These are phyloP conservation scores for Entomophthora muscae DNA, from an alignment of 371 early-diverging fungal genomes.

Conservation along the genomic window DNA sequence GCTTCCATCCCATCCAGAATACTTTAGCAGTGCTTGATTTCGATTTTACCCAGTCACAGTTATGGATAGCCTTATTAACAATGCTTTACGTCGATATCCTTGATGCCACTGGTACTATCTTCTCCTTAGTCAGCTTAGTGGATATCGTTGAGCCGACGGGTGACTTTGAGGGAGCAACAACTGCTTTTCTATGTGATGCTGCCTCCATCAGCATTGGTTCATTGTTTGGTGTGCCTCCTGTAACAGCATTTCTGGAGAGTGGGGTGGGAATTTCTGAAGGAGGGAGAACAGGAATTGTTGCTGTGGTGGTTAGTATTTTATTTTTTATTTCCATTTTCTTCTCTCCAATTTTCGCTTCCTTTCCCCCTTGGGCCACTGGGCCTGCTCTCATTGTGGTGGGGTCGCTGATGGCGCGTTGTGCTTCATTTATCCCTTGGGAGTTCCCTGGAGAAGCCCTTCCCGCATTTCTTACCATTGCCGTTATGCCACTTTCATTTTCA, in stretches of 20 bases:
- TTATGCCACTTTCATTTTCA: constrained; percentile 55
- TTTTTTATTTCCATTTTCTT: constrained; percentile 63
- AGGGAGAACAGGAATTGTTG: constrained; percentile 55
- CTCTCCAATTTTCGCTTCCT: constrained; percentile 64
- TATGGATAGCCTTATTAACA: constrained; percentile 65
- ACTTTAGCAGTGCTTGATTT: constrained; percentile 44
- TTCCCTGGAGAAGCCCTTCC: constrained; percentile 58
- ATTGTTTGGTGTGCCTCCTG: constrained; percentile 49
- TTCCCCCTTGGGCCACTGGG: constrained; percentile 70
- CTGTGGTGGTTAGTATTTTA: constrained; percentile 36
- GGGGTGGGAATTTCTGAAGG: constrained; percentile 69
- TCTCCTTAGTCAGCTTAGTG: constrained; percentile 62
- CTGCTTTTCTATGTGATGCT: constrained; percentile 56
- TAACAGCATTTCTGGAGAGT: constrained; percentile 60
- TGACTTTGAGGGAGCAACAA: constrained; percentile 53
- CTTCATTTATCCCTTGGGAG: constrained; percentile 53
- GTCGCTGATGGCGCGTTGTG: constrained; percentile 51
- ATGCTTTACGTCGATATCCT: constrained; percentile 65
- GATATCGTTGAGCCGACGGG: constrained; percentile 53
- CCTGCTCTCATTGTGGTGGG: constrained; percentile 64
- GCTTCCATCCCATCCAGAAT: constrained; percentile 33
- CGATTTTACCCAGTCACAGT: constrained; percentile 30
- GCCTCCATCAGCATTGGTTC: constrained; percentile 40
- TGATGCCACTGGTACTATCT: constrained; percentile 62
- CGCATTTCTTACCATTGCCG: constrained; percentile 49